Evolutionary conservation across 1,284 basidiomycete species (phyloP).

Genomic region (Ustilago shanxiensis): DNA sequence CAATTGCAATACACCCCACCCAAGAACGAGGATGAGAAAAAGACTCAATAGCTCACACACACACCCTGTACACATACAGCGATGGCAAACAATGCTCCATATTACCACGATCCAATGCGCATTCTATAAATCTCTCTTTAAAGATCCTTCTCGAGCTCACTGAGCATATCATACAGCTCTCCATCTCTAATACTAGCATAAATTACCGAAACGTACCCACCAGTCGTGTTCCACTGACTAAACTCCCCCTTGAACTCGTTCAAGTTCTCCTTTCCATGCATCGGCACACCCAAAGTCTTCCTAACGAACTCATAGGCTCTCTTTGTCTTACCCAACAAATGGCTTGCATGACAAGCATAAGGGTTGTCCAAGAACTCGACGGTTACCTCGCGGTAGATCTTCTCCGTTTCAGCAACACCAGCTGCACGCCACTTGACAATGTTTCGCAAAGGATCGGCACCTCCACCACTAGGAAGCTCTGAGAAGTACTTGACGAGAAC

Average conservation of each 20-base stretch:
- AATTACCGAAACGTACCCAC: conserved; percentile 56
- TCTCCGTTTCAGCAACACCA: conserved; percentile 50
- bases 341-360: conserved; percentile 58
- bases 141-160: conserved; percentile 42
- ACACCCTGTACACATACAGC: background rate
- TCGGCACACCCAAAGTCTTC: conserved; percentile 59
- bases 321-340: conserved; percentile 56
- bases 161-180: conserved; percentile 53
- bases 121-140: background rate
- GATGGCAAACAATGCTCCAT: background rate
- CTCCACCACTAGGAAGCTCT: conserved; percentile 58
- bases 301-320: conserved; percentile 63
- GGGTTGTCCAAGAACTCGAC: conserved; percentile 60
- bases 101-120: background rate
- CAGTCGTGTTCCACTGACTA: conserved; percentile 48
- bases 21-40: conserved; percentile 6
- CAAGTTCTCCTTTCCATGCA: conserved; percentile 63
- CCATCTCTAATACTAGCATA: conserved; percentile 54
- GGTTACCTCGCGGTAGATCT: conserved; percentile 53
- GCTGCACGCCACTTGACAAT: conserved; percentile 61
- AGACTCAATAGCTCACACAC: conserved; percentile 17
- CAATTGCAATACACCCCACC: conserved; percentile 8
- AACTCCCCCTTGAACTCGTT: conserved; percentile 59
- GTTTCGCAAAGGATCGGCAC: conserved; percentile 62
- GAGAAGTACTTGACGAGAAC: conserved; percentile 62